phyloP scores from a whole-genome alignment of 352 stramenopile species.

The Lagenidium giganteum region DNA sequence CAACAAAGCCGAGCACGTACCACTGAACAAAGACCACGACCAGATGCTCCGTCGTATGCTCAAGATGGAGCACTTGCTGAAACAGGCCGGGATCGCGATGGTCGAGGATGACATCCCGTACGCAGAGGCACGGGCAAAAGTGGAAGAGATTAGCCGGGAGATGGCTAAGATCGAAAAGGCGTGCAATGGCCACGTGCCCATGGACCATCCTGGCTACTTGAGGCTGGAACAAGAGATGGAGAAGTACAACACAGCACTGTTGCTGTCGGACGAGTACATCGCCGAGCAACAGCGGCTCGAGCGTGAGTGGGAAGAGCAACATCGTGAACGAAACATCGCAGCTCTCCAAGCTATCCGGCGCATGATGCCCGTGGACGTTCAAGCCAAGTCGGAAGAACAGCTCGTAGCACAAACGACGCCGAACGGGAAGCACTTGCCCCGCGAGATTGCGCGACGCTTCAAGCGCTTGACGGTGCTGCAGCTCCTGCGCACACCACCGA shows the following conservation, averaged over 20 bases:
- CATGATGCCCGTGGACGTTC: slow-evolving; percentile 78
- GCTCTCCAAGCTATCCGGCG: slow-evolving; percentile 57
- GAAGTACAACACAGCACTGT: slow-evolving; percentile 86
- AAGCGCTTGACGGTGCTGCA: slow-evolving; percentile 88
- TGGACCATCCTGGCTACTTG: too few species aligned
- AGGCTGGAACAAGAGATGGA: slow-evolving; percentile 91
- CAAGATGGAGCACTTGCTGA: too few species aligned
- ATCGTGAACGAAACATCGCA: slow-evolving; percentile 39
- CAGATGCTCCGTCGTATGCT: too few species aligned
- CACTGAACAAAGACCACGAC: too few species aligned
- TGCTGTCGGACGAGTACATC: slow-evolving; percentile 88
- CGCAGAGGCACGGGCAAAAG: too few species aligned
- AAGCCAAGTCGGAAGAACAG: slow-evolving; percentile 72
- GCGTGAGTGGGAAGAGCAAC: slow-evolving; percentile 65
- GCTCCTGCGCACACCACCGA: slow-evolving; percentile 66
- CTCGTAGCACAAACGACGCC: slow-evolving; percentile 47
- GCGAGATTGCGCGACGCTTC: slow-evolving; percentile 69
- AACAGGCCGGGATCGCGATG: too few species aligned
- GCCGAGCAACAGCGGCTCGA: slow-evolving; percentile 68
- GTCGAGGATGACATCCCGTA: too few species aligned
- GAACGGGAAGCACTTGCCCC: slow-evolving; percentile 52
- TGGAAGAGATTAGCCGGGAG: too few species aligned
- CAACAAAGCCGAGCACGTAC: too few species aligned
- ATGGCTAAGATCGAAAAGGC: too few species aligned
- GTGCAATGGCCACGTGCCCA: too few species aligned